Conservation (phyloP, 805 yeast species). For the Candida golubevii region DNA sequence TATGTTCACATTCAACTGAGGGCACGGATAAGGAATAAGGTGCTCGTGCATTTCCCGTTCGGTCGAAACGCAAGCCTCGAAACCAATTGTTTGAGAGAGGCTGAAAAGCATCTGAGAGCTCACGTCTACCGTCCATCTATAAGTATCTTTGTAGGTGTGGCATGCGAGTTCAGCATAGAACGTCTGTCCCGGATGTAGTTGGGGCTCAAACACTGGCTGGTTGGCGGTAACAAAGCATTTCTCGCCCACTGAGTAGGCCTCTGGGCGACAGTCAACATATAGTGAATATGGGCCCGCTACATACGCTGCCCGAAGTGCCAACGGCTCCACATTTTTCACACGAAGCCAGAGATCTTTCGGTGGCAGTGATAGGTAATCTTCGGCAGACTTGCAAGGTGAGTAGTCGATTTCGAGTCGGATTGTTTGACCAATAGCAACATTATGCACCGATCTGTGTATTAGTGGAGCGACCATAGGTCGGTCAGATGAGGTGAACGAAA, state of each 20-base stretch:
- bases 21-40: slow-evolving; percentile 22
- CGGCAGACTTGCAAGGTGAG: slow-evolving; percentile 13
- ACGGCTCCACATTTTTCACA: slow-evolving; percentile 66
- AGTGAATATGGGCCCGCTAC: slow-evolving; percentile 85
- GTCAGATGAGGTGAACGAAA: not conserved
- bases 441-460: slow-evolving; percentile 14
- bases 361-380: slow-evolving; percentile 15
- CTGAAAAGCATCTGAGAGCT: slow-evolving; percentile 76
- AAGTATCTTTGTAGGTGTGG: slow-evolving; percentile 54
- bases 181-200: slow-evolving; percentile 63
- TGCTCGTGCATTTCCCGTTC: slow-evolving; percentile 22
- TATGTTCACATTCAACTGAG: slow-evolving; percentile 44
- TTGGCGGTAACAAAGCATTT: slow-evolving; percentile 66
- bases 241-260: slow-evolving; percentile 52
- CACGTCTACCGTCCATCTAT: slow-evolving; percentile 78
- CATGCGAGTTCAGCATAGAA: slow-evolving; percentile 57
- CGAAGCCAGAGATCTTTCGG: slow-evolving; percentile 44
- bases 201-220: slow-evolving; percentile 73
- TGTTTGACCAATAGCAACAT: slow-evolving; percentile 16
- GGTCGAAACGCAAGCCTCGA: slow-evolving; percentile 48
- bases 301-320: slow-evolving; percentile 76
- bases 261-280: slow-evolving; percentile 76
- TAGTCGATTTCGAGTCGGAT: slow-evolving; percentile 13
- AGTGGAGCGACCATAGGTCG: slow-evolving; percentile 7
- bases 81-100: slow-evolving; percentile 62